These are phyloP conservation scores for Aspergillus bertholletiae DNA, from an alignment of 495 filamentous ascomycete genomes.

Conservation along the genomic window DNA sequence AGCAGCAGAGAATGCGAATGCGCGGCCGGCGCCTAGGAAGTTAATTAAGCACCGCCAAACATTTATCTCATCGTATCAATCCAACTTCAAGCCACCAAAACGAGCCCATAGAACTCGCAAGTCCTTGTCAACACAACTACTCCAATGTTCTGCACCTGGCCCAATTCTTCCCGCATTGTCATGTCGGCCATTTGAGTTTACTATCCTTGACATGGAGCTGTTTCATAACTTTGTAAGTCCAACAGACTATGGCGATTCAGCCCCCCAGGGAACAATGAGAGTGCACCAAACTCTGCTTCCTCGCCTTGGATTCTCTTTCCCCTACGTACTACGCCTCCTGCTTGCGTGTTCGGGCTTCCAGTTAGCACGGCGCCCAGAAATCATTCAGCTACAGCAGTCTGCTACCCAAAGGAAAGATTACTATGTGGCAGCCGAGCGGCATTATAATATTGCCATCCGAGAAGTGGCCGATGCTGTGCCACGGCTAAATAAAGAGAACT, in stretches of 20 bases:
- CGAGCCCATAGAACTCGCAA: neutral
- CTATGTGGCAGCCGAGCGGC: neutral
- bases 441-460: neutral
- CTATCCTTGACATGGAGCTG: slow-evolving; percentile 10
- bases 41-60: neutral
- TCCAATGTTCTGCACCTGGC: neutral
- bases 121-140: neutral
- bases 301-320: slow-evolving; percentile 7
- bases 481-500: neutral
- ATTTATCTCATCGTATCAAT: neutral
- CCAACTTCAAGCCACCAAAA: slow-evolving; percentile 7
- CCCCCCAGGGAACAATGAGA: no score
- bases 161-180: neutral
- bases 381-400: neutral
- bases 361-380: neutral
- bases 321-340: slow-evolving; percentile 11
- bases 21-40: no score
- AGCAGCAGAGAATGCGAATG: neutral
- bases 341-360: slow-evolving; percentile 12
- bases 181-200: slow-evolving; percentile 9
- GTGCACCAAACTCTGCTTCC: neutral
- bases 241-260: no score
- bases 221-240: slow-evolving; percentile 14
- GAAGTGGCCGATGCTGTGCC: neutral
- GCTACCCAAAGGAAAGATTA: neutral